Base-by-base conservation (phyloP, 495 filamentous ascomycete species). In the Penicillium macrosclerotiorum region DNA sequence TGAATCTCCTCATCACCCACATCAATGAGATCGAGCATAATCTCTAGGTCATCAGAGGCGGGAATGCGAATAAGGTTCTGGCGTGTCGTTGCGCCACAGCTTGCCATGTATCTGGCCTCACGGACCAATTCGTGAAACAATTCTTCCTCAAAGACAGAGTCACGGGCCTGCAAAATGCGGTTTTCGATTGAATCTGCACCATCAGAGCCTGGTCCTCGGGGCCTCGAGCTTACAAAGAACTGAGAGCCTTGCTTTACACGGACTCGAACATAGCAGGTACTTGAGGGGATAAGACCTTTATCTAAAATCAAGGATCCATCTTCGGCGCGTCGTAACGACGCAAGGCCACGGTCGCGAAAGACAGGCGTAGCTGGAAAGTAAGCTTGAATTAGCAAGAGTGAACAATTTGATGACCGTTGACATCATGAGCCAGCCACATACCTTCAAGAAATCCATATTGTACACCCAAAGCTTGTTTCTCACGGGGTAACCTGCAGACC, bases 101-200 rank as follows among this genome's bases (percentile, higher is more conserved):
- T 77, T 8, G 80, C 74, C 27, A 94, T 67, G 0, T 75, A 68
- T 5, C 89, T 82, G 2, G 86, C 83, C 67, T 99, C 94, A 8
- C 86, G 78, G 36, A 84, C 81, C 16, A 99, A 64, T 64, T 97
- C 93, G 50, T 95, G 83, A 75, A 90, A 95, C n/a, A 99, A 67
- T 59, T 99, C 94, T 56, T 95, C 85, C 42, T 91, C 86, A 58
- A 88, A 96, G 1, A 95, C 73, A 43, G 87, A 90, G 62, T 99
- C 86, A 20, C 91, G 83, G 8, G 90, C 89, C 52, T 89, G 83
- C 13, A 84, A 75, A 33, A 97, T 88, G 6, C 78, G 78, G 26
- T 82, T 72, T 48, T 90, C 82, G 12, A 82, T 68, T 1, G 73
- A 65, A 2, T 65, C 58, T 5, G 45, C 50, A 3, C 57, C 51